Evolutionary conservation across 257 asterid species (phyloP).

Genomic region (Cinchona pubescens): DNA sequence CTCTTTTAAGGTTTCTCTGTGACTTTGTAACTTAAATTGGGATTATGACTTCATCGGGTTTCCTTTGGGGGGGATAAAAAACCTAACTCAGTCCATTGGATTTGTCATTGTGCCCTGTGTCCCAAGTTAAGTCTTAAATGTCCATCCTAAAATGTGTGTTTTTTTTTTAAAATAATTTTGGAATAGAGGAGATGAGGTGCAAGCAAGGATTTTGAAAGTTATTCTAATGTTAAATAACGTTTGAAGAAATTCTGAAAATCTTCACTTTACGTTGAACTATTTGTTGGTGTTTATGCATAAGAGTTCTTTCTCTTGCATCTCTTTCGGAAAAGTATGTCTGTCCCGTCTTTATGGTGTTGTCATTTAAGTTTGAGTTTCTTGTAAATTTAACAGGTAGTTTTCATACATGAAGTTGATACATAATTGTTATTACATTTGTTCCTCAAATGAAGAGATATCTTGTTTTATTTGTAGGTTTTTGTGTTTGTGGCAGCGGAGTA

Average conservation of each 20-base stretch:
- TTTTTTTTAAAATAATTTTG: no score
- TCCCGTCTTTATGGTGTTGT: background rate
- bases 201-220: background rate
- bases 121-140: no score
- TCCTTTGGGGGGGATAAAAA: no score
- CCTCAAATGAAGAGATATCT: background rate
- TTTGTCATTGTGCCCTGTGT: background rate
- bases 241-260: background rate
- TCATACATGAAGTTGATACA: conserved; percentile 1
- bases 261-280: background rate
- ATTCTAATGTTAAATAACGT: background rate
- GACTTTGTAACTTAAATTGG: background rate
- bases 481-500: conserved; percentile 97
- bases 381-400: background rate
- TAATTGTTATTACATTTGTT: background rate
- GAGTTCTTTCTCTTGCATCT: background rate
- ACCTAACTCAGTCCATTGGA: background rate
- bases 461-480: conserved; percentile 62
- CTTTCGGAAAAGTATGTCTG: background rate
- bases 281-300: background rate
- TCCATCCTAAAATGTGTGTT: no score
- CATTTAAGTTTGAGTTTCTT: background rate
- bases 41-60: no score
- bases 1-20: background rate
- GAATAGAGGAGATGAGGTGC: no score